Evolutionary conservation across 225 moss, liverwort and hornwort species (phyloP), one percentile per base, ranked within the genome.

Genomic region (Straminergon stramineum): DNA sequence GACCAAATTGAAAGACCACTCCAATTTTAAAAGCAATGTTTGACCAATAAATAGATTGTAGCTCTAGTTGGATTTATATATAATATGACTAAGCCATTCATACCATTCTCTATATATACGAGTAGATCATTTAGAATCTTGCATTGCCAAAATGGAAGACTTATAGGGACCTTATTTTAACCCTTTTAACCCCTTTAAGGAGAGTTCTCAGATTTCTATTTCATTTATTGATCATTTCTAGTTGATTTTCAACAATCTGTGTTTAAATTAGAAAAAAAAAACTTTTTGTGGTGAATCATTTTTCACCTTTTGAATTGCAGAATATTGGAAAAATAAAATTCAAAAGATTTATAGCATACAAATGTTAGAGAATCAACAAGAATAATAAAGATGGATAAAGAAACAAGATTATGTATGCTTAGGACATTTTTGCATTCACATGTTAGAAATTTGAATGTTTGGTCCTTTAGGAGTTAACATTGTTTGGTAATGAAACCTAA

Each of bases 131-230:
- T n/a, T n/a, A 69, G 4, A n/a, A 22, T 22, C 69, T 2, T 69
- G 13, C 6, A 13, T n/a, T 1, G 0, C 4, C 7, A 22, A 69
- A 69, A 69, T 69, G 1, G 21, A 69, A 0, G n/a, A 69, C 13
- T 69, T n/a, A n/a, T 2, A 69, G n/a, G 22, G 12, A 69, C 4
- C 22, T n/a, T n/a, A 3, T 20, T 68, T 6, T 5, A 68, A 10
- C 11, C 20, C 19, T 68, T 68, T 32, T n/a, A 66, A 34, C 1
- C 2, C 34, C 5, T n/a, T n/a, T n/a, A n/a, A n/a, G n/a, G n/a
- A n/a, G n/a, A n/a, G n/a, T n/a, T n/a, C n/a, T n/a, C n/a, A n/a
- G n/a, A n/a, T 39, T 39, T 39, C 2, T 23, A 70, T 70, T 13
- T 39, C 23, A 39, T 69, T 69, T n/a, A 21, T 69, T 69, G 2